Percentiles rank a stretch among this genome's conserved stretches.
Conservation (phyloP, 306 rosid genomes). For the Hylodesmum podocarpum region DNA sequence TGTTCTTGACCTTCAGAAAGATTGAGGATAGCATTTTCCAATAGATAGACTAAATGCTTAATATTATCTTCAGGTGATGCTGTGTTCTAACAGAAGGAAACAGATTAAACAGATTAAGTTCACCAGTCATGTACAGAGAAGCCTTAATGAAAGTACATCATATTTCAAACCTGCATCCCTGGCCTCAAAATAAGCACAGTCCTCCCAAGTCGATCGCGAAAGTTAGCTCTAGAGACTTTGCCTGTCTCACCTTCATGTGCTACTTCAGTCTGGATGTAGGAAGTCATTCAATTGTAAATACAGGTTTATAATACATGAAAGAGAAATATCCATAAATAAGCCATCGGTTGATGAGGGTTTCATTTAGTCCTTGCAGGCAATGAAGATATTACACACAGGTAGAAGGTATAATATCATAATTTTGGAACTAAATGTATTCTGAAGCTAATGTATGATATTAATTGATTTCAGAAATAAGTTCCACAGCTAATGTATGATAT, state of each 20-base stretch:
- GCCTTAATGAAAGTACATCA: constrained; percentile 4
- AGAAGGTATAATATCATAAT: background rate
- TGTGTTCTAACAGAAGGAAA: constrained; percentile 58
- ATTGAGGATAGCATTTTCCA: constrained; percentile 84
- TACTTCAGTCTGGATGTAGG: constrained; percentile 58
- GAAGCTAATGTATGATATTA: background rate
- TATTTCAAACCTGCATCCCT: constrained; percentile 48
- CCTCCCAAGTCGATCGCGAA: constrained; percentile 76
- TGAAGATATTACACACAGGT: background rate
- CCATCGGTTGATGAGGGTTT: background rate
- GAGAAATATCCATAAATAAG: constrained; percentile 13
- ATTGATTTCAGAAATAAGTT: constrained; percentile 11
- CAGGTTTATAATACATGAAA: constrained; percentile 6
- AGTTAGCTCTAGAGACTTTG: constrained; percentile 74
- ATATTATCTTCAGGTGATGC: constrained; percentile 58
- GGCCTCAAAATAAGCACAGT: constrained; percentile 90
- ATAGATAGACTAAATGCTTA: constrained; percentile 69
- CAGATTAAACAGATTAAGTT: constrained; percentile 9
- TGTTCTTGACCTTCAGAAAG: constrained; percentile 84
- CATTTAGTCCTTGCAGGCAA: constrained; percentile 12
- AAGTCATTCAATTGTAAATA: constrained; percentile 13
- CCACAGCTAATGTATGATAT: background rate
- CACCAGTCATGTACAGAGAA: background rate
- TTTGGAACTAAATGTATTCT: background rate
- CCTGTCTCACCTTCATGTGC: constrained; percentile 97